Base-by-base conservation (phyloP, 345 rosid genomes). In the Eucalyptus erythrocorys region DNA sequence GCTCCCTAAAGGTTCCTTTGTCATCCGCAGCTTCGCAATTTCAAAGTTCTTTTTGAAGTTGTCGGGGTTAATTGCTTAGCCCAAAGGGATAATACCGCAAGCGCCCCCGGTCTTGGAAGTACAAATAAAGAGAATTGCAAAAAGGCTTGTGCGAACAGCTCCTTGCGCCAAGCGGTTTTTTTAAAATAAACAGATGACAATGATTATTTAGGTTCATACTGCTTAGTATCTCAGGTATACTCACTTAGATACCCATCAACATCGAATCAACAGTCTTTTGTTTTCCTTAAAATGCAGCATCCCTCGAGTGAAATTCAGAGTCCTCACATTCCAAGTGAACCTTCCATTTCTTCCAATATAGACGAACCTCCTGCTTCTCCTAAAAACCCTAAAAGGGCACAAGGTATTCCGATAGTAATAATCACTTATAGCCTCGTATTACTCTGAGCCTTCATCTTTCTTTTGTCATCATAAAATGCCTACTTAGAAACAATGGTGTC, bases 111-210 rank as follows among this genome's bases (percentile, higher is more conserved):
- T 27, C 42, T 27, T 85, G 48, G 11, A 21, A n/a, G 48, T 9
- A 37, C 66, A 59, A 51, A 47, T 57, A 21, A 17, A 6, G 24
- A 59, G 24, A 84, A 48, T 9, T 89, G 92, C 87, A 89, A 88
- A 51, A 34, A 40, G 22, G 89, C 87, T 17, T 90, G 92, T 85
- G 10, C 88, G 27, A 84, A 45, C 4, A 88, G 91, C 53, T 92
- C 90, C 87, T 90, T 91, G 8, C 90, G 94, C 86, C 89, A 66
- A 84, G 89, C 91, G n/a, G 92, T 85, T 22, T 26, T 26, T 27
- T 88, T 55, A 32, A 51, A 45, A 17, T 68, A 30, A 43, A 13
- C 16, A 79, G 24, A 40, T 13, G 48, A 59, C 32, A 11, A 27
- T 26, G 30, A 43, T 42, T 47, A 82, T 82, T 14, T 9, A 16